Base-by-base conservation (phyloP, 2,329 filamentous ascomycete species). In the Colletotrichum viniferum region DNA sequence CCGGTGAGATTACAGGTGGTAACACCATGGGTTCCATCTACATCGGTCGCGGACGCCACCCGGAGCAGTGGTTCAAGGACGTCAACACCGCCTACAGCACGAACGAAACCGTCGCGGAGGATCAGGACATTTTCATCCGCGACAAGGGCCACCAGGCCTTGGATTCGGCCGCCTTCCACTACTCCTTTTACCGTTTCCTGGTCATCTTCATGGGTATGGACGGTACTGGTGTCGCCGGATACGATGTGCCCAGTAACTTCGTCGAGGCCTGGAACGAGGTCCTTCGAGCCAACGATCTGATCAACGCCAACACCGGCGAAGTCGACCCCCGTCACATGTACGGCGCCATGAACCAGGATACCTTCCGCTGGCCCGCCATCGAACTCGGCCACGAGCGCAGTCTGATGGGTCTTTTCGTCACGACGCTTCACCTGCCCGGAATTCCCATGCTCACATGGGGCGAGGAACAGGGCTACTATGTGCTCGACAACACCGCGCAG, bases 311-410 rank as follows among this genome's bases (percentile, higher is more conserved):
- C 79, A 92, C 89, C 4, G 91, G 90, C 28, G 81, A 88, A 69
- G 91, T 92, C 77, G 92, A 93, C 78, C 92, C 92, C 7, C 87
- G 92, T 3, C 91, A 93, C 80, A 89, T 93, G 87, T 93, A 89
- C 79, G 92, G 91, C 62, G 88, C 88, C 5, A 92, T 91, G 10
- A 93, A 93, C 79, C 92, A 93, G 82, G 92, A 93, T 80, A 90
- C 93, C 10, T 91, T 93, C 78, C 86, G 91, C 28, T 93, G 91
- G 91, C 91, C 91, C 7, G 87, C 90, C 12, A 84, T 93, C 34
- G 83, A 85, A 48, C 87, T 90, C 76, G 91, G 91, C 7, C 88
- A 89, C 0, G 85, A 92, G 78, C 87, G 89, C 61, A 88, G 90
- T 79, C 82, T 92, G 10, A 82, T 93, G 7, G 91, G 87, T 7